Evolutionary conservation across 495 filamentous ascomycete genomes (phyloP).

Genomic region (Aspergillus avenaceus): DNA sequence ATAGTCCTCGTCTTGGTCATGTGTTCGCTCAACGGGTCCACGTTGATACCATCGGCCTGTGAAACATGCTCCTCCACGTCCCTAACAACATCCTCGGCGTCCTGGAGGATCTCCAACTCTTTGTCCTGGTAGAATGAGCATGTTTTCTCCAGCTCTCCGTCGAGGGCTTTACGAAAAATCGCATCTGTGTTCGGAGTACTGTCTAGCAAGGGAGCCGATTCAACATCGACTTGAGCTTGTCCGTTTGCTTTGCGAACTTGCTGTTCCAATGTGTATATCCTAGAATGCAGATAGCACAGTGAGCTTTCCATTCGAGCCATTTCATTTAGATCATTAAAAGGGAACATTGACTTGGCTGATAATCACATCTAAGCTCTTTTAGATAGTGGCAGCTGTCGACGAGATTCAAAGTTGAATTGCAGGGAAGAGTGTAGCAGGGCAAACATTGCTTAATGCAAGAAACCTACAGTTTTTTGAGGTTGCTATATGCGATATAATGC

Average conservation of each 20-base stretch:
- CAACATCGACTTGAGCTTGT: constrained; percentile 56
- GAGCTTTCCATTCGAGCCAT: neutral
- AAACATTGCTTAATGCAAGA: neutral
- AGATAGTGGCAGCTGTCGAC: neutral
- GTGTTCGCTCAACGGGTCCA: constrained; percentile 49
- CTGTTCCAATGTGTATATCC: constrained; percentile 93
- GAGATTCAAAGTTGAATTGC: neutral
- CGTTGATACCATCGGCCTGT: constrained; percentile 54
- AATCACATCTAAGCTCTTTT: neutral
- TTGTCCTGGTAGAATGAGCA: constrained; percentile 84
- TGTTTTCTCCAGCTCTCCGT: constrained; percentile 90
- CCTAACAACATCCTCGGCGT: constrained; percentile 68
- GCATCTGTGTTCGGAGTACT: constrained; percentile 62
- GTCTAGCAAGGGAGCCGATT: constrained; percentile 78
- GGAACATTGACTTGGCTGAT: neutral
- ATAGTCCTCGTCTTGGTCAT: constrained; percentile 37
- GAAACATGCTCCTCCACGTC: constrained; percentile 72
- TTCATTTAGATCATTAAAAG: neutral
- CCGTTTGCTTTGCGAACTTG: constrained; percentile 51
- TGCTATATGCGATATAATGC: constrained; percentile 96
- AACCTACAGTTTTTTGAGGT: constrained; percentile 94
- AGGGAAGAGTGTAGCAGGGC: neutral
- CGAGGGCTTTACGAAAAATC: constrained; percentile 74
- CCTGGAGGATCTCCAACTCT: constrained; percentile 76
- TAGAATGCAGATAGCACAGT: constrained; percentile 29